phyloP scores from a whole-genome alignment of 192 early-diverging fungal genomes.

The Piromyces finnis region DNA sequence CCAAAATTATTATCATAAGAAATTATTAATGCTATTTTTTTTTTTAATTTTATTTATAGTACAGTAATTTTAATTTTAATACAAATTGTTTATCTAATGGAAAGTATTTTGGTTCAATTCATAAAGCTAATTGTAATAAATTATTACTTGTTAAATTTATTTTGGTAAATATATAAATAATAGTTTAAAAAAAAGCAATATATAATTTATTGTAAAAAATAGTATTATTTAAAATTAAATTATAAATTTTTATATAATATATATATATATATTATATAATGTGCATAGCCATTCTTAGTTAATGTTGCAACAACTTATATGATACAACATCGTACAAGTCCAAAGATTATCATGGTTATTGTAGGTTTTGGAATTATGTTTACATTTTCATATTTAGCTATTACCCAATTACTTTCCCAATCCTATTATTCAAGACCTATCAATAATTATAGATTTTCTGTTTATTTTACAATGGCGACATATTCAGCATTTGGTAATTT shows the following conservation, averaged over 20 bases:
- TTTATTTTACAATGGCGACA: not conserved
- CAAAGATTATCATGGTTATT: too few relatives aligned
- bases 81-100: not conserved
- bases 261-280: too few relatives aligned
- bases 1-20: too few relatives aligned
- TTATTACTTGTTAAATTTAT: not conserved
- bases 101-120: not conserved
- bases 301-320: too few relatives aligned
- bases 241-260: too few relatives aligned
- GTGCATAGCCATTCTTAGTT: too few relatives aligned
- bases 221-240: too few relatives aligned
- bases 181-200: not conserved
- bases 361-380: too few relatives aligned
- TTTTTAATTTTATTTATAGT: too few relatives aligned
- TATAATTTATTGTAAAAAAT: not conserved
- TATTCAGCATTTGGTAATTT: not conserved
- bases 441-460: not conserved
- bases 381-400: not conserved
- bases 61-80: not conserved
- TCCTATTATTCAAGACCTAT: not conserved
- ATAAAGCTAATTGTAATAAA: not conserved
- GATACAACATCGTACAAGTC: too few relatives aligned
- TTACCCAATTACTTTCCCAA: not conserved
- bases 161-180: not conserved
- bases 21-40: too few relatives aligned